Percentiles rank a stretch among this genome's conserved stretches.
phyloP scores from a whole-genome alignment of 768 basidiomycete genomes.

The Lactarius akahatsu region DNA sequence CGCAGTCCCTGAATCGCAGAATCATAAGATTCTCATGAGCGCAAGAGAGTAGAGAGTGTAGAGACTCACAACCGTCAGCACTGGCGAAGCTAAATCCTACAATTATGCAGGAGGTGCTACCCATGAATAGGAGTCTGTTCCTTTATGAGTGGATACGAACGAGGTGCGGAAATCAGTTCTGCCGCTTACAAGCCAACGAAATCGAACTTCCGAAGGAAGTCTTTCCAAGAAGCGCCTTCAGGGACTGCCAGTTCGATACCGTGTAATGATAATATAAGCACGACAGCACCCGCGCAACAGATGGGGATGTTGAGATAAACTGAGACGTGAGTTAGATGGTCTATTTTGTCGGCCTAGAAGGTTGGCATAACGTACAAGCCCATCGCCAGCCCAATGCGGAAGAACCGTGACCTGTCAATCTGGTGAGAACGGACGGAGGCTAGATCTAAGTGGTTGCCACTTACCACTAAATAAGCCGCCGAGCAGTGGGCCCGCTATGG shows the following conservation, averaged over 20 bases:
- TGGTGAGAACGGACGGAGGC: conserved; percentile 6
- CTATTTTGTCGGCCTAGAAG: conserved; percentile 17
- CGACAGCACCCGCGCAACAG: conserved; percentile 56
- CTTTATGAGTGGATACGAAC: conserved; percentile 25
- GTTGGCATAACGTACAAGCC: conserved; percentile 61
- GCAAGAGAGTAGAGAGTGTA: conserved; percentile 10
- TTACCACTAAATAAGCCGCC: conserved; percentile 79
- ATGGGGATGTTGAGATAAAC: conserved; percentile 85
- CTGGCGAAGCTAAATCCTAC: conserved; percentile 80
- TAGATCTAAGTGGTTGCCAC: conserved; percentile 31
- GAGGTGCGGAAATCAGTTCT: conserved; percentile 27
- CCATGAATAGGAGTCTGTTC: conserved; percentile 67
- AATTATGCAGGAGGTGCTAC: conserved; percentile 68
- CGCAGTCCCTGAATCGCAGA: conserved; percentile 52
- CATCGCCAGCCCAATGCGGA: conserved; percentile 68
- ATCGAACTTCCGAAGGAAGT: conserved; percentile 61
- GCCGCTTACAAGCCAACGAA: conserved; percentile 71
- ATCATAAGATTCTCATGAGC: background rate
- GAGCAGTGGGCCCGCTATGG: conserved; percentile 78
- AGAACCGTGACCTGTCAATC: conserved; percentile 26
- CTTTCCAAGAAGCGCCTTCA: conserved; percentile 54
- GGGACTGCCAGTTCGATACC: conserved; percentile 48
- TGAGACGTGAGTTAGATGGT: conserved; percentile 36
- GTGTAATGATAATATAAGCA: conserved; percentile 62
- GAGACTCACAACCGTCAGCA: conserved; percentile 60